Conservation (phyloP, 768 basidiomycete genomes). For the Tricholoma matsutake region DNA sequence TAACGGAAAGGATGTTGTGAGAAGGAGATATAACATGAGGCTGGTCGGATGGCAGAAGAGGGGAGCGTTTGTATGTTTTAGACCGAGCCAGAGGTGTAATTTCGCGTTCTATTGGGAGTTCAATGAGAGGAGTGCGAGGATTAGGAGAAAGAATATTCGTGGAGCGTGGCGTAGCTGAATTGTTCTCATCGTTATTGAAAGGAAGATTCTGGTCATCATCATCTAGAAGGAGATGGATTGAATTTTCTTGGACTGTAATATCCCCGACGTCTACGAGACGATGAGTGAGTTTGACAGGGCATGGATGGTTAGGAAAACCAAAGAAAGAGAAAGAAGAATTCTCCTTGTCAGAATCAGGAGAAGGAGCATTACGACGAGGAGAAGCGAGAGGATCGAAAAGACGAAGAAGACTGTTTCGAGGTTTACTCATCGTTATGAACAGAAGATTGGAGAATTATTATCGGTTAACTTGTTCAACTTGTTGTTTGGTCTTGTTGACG, state of each 20-base stretch:
- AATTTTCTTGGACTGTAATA: constrained; percentile 38
- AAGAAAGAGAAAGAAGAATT: constrained; percentile 40
- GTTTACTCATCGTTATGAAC: constrained; percentile 32
- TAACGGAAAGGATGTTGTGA: constrained; percentile 13
- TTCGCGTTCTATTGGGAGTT: constrained; percentile 32
- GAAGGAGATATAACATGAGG: constrained; percentile 8
- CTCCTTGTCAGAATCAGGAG: constrained; percentile 47
- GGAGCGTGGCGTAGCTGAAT: constrained; percentile 26
- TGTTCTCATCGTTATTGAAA: constrained; percentile 30
- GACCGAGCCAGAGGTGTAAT: constrained; percentile 33
- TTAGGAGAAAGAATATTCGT: constrained; percentile 15
- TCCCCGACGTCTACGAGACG: constrained; percentile 52
- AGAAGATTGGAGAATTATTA: too few species aligned
- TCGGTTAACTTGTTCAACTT: constrained; percentile 14
- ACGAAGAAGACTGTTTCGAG: constrained; percentile 44
- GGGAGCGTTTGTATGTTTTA: constrained; percentile 26
- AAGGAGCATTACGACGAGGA: constrained; percentile 18
- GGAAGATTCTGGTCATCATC: constrained; percentile 32
- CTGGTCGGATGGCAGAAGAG: constrained; percentile 16
- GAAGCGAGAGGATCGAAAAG: constrained; percentile 51
- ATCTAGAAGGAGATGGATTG: constrained; percentile 27
- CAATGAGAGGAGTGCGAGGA: constrained; percentile 37
- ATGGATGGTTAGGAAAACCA: constrained; percentile 25
- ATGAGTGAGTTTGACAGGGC: constrained; percentile 31
- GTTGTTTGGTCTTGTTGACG: constrained; percentile 42